Evolutionary conservation across 352 stramenopile genomes (phyloP), one percentile per base, ranked within the genome.

Genomic region (Plasmopara viticola): DNA sequence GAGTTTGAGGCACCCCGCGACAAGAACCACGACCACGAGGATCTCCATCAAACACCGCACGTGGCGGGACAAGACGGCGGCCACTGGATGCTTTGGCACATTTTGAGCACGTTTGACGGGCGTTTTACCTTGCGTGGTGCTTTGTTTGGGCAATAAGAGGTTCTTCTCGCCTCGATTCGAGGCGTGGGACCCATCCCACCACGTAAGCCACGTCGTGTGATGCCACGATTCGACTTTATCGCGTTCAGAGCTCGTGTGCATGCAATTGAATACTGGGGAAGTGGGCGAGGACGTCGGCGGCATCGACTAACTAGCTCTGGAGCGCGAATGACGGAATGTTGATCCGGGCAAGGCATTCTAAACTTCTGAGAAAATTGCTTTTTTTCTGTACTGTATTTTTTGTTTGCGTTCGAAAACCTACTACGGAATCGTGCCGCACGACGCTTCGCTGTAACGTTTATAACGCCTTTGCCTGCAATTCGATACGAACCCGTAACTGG

Each of bases 301-400:
- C 66, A 71, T 69, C 55, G 29, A 44, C 46, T 28, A 20, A 3
- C 20, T 25, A 28, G 30, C 30, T 12, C 53, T 52, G 44, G 50
- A 25, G 17, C 10, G 58, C 15, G 43, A 68, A 4, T 74, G 63
- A 42, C 5, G 7, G 31, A 74, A 65, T 74, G 66, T 25, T 25
- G 20, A 25, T 25, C 20, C 20, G 20, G 20, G 20, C 20, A 1
- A 25, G 20, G 20, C 1, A 25, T 25, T 25, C 3, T 25, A 25
- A 25, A 25, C 20, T 25, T 25, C 20, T 25, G 20, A 25, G 20
- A 25, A 25, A 25, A 25, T 25, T 25, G 20, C 20, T 25, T 25
- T 25, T 25, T 25, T 25, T 25, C 20, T 25, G 20, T 25, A 25
- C 20, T 25, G 20, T 25, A 25, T 25, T 25, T n/a, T n/a, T 25